Evolutionary conservation across 805 yeast species (phyloP), one percentile per base, ranked within the genome.

Genomic region (Lipomyces yamanashiensis): DNA sequence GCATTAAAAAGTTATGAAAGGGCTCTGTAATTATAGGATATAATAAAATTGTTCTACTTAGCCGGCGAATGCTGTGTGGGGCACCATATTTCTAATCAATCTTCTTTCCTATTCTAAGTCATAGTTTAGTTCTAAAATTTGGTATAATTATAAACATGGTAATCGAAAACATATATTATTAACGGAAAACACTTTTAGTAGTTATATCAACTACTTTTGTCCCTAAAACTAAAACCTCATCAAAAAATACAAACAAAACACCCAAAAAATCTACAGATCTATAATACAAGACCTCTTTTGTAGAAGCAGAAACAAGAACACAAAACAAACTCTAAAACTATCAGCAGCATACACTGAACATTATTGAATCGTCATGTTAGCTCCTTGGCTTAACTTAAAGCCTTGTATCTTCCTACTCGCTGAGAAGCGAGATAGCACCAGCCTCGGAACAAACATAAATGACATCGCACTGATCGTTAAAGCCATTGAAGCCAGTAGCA

Each of bases 401-500:
- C 28, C 28, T 28, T 28, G 28, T 3, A 28, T 28, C 28, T 28
- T 5, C 17, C 41, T 52, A 58, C 57, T 57, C 57, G 28, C 48
- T 61, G 40, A 66, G 57, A 13, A 64, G 39, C 44, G 49, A 41
- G 44, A 21, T 44, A 41, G 71, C 72, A 2, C 58, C 70, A 12
- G 57, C 59, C 62, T 75, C 77, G 21, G 84, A 81, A 71, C 83
- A 81, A 56, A 92, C 86, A 74, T 89, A 92, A 48, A 84, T 75
- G 53, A 88, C 87, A 39, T 82, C 82, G 53, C 79, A 74, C 2
- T 77, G 74, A 60, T 84, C 84, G 65, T 83, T 83, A 74, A 93
- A 93, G 17, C 99, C 99, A 73, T 93, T 93, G 81, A 93, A 93
- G 51, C 86, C 82, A 10, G 97, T 90, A n/a, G 96, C 85, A 2